Evolutionary conservation across 1,284 basidiomycete species (phyloP), one percentile per base, ranked within the genome.

Genomic region (Ustilago esculenta): DNA sequence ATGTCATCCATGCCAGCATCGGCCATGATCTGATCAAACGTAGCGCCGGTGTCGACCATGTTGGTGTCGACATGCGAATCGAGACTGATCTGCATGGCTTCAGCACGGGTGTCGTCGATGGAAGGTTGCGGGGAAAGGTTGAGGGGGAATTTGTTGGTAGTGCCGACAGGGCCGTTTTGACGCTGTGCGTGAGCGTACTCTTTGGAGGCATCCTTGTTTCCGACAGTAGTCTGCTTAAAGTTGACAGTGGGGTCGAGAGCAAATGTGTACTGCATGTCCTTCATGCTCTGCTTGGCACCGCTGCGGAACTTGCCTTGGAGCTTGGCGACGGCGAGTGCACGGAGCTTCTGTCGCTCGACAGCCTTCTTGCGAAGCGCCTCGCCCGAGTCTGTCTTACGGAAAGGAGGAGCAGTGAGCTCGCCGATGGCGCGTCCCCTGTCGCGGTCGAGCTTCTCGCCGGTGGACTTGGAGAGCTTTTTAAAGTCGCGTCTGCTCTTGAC

Each of bases 371-470:
- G 56, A 4, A 73, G 52, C 14, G 60, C 57, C 35, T 71, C 71
- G 27, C 68, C 64, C 5, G 58, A 64, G 41, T 73, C 70, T 11
- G 64, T 73, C 36, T 65, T 61, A 23, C 56, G 65, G 37, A 75
- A 75, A 17, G 50, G 48, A 1, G 73, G 73, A 8, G 61, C 72
- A 7, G 70, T 63, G 40, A 75, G 63, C 30, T 75, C 60, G 29
- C 37, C 53, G 11, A 75, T 72, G 11, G 59, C 42, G 5, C 58
- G 47, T 21, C 67, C 66, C 29, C 54, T 64, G 37, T 76, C 74
- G 25, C 53, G 45, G 35, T 76, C 71, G 20, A 76, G 63, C 50
- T 70, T 70, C 40, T 72, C 57, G 6, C 69, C 72, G 10, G 67
- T 72, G 46, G 37, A 53, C 37, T 60, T 59, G 42, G 57, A 60